Evolutionary conservation across 2,329 filamentous ascomycete species (phyloP), one percentile per base, ranked within the genome.

Genomic region (Alternaria incomplexa): DNA sequence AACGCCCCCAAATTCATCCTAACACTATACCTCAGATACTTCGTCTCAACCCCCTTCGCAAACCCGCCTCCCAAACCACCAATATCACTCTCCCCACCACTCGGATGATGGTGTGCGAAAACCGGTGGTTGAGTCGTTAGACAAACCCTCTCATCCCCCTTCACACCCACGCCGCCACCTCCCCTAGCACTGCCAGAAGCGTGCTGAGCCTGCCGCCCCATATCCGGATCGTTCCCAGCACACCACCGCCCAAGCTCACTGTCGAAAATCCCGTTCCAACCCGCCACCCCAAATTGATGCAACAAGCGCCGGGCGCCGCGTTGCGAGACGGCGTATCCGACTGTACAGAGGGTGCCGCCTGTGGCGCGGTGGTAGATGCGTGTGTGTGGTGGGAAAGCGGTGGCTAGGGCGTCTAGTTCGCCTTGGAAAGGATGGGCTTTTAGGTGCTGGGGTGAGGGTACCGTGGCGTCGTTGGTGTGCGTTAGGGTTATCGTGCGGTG

Each of bases 381-480:
- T 13, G 73, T 77, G 56, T 75, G 73, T 1, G 68, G 65, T 40
- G 72, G 65, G 50, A 70, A 75, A 9, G 72, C 66, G 13, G 63
- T 60, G 20, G 69, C 71, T 13, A 77, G 61, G 17, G 72, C 70
- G 61, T 77, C 74, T 22, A 65, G 67, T 20, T 44, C 62, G 36
- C 62, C 68, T 67, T 76, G 74, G 63, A 77, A 77, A 10, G 74
- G 74, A 28, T 77, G 74, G 2, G 74, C 73, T 72, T 77, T 75
- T 2, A 77, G 69, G 48, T 74, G 63, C 40, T 65, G 62, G 30
- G 50, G 30, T 1, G 56, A 23, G 3, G 74, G 73, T n/a, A 77
- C 74, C 4, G 73, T 74, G 26, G 53, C 30, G 46, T 77, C 74
- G 56, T 75, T 69, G 10, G 60, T 20, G 10, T 63, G 61, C 11